Conservation (phyloP, 495 filamentous ascomycete genomes). For the Aeminium ludgeri region DNA sequence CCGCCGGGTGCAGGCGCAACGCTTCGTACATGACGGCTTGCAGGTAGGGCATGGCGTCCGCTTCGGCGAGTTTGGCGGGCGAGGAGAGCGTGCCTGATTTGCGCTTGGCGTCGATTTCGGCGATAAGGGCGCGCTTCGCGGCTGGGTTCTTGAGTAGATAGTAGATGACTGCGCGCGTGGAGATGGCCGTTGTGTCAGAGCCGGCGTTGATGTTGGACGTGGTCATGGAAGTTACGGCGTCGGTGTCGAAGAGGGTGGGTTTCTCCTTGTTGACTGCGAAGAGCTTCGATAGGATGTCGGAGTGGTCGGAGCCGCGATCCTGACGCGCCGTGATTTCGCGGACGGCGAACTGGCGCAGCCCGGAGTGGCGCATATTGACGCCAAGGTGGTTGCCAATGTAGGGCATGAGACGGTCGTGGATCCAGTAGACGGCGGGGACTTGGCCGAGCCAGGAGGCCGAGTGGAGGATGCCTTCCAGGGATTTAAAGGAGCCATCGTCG, state of each 20-base stretch:
- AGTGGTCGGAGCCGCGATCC: slow-evolving; percentile 14
- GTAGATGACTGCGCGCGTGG: slow-evolving; percentile 20
- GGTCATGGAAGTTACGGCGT: slow-evolving; percentile 17
- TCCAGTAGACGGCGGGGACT: slow-evolving; percentile 21
- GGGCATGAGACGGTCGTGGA: slow-evolving; percentile 18
- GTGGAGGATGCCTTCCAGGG: slow-evolving; percentile 15
- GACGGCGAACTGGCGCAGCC: slow-evolving; percentile 20
- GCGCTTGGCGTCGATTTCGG: slow-evolving; percentile 14
- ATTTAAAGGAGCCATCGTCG: slow-evolving; percentile 21
- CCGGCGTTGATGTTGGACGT: slow-evolving; percentile 21
- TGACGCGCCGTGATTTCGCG: slow-evolving; percentile 16
- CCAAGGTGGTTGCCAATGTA: slow-evolving; percentile 21
- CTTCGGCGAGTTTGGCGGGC: slow-evolving; percentile 13
- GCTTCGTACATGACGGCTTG: slow-evolving; percentile 23
- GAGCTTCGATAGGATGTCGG: slow-evolving; percentile 20
- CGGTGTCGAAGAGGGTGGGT: slow-evolving; percentile 16
- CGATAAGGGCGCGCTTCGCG: slow-evolving; percentile 13
- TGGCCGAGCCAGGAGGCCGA: slow-evolving; percentile 23
- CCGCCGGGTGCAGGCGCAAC: slow-evolving; percentile 20
- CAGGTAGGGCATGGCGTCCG: slow-evolving; percentile 22
- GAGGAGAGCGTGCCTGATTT: slow-evolving; percentile 12
- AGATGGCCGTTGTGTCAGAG: slow-evolving; percentile 22
- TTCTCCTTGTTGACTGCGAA: slow-evolving; percentile 18
- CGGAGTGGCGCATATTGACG: slow-evolving; percentile 20
- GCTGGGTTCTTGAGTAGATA: slow-evolving; percentile 20